Percentiles rank a stretch among this genome's conserved stretches.
Evolutionary conservation across 352 stramenopile species (phyloP).

Genomic region (Globisporangium acanthophoron): DNA sequence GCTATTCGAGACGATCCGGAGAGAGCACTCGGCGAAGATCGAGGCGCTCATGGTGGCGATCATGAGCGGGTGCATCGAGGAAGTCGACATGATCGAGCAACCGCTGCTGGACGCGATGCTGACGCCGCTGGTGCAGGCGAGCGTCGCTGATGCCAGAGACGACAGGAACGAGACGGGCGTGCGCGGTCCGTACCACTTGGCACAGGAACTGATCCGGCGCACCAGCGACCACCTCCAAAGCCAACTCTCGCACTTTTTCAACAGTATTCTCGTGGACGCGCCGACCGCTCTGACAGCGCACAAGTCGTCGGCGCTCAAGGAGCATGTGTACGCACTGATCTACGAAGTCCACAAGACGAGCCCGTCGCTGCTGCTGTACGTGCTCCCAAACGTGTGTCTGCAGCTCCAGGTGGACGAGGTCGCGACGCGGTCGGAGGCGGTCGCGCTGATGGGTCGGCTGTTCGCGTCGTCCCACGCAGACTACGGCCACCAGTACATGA

Average conservation of each 20-base stretch:
- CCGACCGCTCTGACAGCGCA: conserved; percentile 16
- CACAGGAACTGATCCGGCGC: conserved; percentile 66
- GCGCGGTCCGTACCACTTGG: conserved; percentile 47
- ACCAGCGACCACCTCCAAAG: conserved; percentile 63
- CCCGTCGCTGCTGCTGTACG: conserved; percentile 66
- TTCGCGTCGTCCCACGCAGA: conserved; percentile 74
- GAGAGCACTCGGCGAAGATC: conserved; percentile 61
- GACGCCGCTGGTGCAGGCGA: conserved; percentile 33
- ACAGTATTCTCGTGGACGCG: conserved; percentile 69
- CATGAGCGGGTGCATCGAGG: conserved; percentile 69
- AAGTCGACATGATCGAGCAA: conserved; percentile 55
- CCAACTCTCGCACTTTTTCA: conserved; percentile 74
- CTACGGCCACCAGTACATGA: conserved; percentile 72
- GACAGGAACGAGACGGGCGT: conserved; percentile 2
- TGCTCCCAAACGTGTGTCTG: conserved; percentile 82
- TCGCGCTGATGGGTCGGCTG: conserved; percentile 70
- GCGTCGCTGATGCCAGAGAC: background rate
- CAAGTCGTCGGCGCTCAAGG: conserved; percentile 55
- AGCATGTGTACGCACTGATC: conserved; percentile 81
- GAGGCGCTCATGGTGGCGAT: conserved; percentile 73
- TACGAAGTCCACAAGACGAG: conserved; percentile 81
- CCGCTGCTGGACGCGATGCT: conserved; percentile 67
- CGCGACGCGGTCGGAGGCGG: conserved; percentile 66
- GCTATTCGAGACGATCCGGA: conserved; percentile 60
- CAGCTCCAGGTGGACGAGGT: conserved; percentile 86